Base-by-base conservation (phyloP, 176 grass and related monocot species). In the Dendrocalamus sinicus region DNA sequence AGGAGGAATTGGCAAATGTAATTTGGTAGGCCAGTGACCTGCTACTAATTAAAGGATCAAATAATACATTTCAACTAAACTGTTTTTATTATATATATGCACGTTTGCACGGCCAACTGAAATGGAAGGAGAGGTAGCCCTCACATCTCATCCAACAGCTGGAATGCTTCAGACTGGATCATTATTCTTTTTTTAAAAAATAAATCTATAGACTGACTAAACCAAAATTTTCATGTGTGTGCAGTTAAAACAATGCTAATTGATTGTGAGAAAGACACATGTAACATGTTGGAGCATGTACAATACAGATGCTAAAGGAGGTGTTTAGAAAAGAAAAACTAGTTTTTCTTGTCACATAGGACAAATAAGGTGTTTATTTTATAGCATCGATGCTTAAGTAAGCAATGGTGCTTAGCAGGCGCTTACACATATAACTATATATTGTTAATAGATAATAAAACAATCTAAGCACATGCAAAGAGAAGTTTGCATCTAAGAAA, bases 61-160 rank as follows among this genome's bases (percentile, higher is more conserved):
- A 83, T 78, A 79, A 87, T 83, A 28, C 44, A 82, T 57, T 57
- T 78, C 73, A 73, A 73, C 37, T 66, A 55, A 40, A 48, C 37
- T 8, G 12, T 54, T 76, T 76, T 81, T 53, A 77, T 81, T 62
- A 57, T 82, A 85, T 63, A 58, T 82, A 85, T 17, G 69, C 69
- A 83, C 3, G 72, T 76, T 26, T 22, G 17, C 7, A 57, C 28
- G 28, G 17, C 28, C 73, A 52, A 50, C 51, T 40, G 72, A 20
- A 23, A 66, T 77, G 17, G 70, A 73, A 54, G 50, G 32, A 84
- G 75, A 75, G 76, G 80, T 32, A 30, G 69, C 43, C 76, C 52
- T 75, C 80, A 75, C 80, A 69, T 84, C 74, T 12, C 77, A 61
- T 84, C 52, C 10, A 22, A 54, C 62, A 88, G 81, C 85, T 80